Conservation (phyloP, 257 asterid genomes). For the Handroanthus guayacan region DNA sequence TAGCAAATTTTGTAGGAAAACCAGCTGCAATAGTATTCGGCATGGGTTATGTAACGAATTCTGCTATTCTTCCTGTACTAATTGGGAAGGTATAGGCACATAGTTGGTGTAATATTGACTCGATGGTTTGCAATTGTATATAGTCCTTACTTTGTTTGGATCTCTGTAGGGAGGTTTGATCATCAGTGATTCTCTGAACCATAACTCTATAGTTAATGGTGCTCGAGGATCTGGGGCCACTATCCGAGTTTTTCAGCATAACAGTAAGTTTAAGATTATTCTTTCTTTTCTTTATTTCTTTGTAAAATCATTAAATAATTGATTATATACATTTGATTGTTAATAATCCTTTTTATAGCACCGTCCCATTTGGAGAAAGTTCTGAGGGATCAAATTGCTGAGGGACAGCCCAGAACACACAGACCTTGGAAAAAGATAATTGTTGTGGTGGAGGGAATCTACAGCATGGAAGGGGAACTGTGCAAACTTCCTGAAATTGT, state of each 20-base stretch:
- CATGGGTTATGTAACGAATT: constrained; percentile 85
- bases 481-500: constrained; percentile 87
- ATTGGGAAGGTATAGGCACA: constrained; percentile 63
- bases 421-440: constrained; percentile 86
- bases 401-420: constrained; percentile 84
- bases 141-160: constrained; percentile 27
- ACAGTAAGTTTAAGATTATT: constrained; percentile 52
- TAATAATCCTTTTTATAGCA: constrained; percentile 47
- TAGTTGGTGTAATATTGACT: constrained; percentile 6
- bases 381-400: constrained; percentile 74
- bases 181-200: constrained; percentile 84
- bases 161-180: constrained; percentile 72
- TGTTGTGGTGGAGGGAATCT: constrained; percentile 87
- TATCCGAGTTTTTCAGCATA: constrained; percentile 83
- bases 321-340: constrained; percentile 2
- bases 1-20: constrained; percentile 77
- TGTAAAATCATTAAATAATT: neutral
- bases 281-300: neutral
- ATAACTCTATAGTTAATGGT: constrained; percentile 84
- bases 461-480: constrained; percentile 91
- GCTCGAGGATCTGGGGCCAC: constrained; percentile 91
- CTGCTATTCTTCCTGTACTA: constrained; percentile 76
- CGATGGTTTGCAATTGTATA: neutral
- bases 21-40: constrained; percentile 83
- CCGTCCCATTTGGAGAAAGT: constrained; percentile 81